A percentile compares a stretch with the other conserved stretches of the same genome.
Conservation (phyloP, 768 basidiomycete genomes). For the Russula vinacea region DNA sequence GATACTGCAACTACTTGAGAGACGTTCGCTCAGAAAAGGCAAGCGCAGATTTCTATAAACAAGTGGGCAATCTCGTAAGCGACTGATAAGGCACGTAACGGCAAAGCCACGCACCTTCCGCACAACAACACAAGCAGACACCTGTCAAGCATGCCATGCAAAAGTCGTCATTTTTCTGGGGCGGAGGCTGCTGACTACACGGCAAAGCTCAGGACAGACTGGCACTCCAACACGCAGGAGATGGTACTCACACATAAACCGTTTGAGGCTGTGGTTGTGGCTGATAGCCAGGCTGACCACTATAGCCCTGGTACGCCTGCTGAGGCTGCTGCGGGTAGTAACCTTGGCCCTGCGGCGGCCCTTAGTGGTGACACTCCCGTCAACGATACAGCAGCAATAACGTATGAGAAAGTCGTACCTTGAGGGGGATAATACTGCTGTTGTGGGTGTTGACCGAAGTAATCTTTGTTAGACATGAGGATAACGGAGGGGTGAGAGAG, state of each 20-base stretch:
- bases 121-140: constrained; percentile 63
- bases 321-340: constrained; percentile 76
- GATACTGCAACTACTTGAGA: constrained; percentile 2
- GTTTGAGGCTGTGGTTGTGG: constrained; percentile 74
- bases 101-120: constrained; percentile 53
- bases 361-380: constrained; percentile 33
- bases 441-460: constrained; percentile 48
- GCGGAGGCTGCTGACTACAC: constrained; percentile 47
- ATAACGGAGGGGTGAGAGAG: constrained; percentile 11
- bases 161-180: constrained; percentile 47
- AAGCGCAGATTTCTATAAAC: constrained; percentile 66
- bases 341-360: constrained; percentile 58
- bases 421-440: constrained; percentile 51
- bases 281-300: constrained; percentile 45
- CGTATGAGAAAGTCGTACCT: constrained; percentile 38
- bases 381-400: constrained; percentile 31
- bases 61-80: constrained; percentile 12
- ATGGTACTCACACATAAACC: constrained; percentile 63
- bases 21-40: constrained; percentile 50
- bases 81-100: neutral
- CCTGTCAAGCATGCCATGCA: constrained; percentile 67
- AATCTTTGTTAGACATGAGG: constrained; percentile 65
- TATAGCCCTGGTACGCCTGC: constrained; percentile 56
- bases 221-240: neutral
- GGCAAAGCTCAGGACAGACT: constrained; percentile 29